phyloP scores from a whole-genome alignment of 2,329 filamentous ascomycete species.

The Alternaria postmessia region DNA sequence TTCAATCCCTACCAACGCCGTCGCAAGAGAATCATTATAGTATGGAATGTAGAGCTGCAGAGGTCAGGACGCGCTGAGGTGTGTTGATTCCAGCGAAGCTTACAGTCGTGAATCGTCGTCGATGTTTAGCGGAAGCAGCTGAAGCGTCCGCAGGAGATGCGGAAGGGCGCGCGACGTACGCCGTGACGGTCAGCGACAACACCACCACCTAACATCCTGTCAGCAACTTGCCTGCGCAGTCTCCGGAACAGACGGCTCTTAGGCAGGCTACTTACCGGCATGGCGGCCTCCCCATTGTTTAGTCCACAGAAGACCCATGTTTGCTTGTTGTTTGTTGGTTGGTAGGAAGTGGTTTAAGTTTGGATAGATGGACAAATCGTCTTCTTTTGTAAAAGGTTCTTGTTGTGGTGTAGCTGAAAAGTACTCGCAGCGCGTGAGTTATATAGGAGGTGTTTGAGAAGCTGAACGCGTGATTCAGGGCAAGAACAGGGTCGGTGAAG shows the following conservation, averaged over 20 bases:
- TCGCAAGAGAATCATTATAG: conserved; percentile 14
- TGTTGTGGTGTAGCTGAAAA: conserved; percentile 9
- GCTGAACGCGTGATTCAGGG: conserved; percentile 21
- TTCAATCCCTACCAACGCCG: conserved; percentile 22
- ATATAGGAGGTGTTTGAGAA: conserved; percentile 22
- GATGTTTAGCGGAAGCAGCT: conserved; percentile 61
- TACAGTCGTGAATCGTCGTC: conserved; percentile 39
- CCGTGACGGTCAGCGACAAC: conserved; percentile 63
- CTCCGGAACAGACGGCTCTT: conserved; percentile 9
- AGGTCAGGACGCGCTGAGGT: neutral
- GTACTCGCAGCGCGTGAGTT: conserved; percentile 10
- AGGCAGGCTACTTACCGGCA: conserved; percentile 45
- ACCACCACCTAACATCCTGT: conserved; percentile 54
- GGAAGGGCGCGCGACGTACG: conserved; percentile 59
- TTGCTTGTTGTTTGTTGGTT: conserved; percentile 25
- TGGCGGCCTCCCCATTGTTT: conserved; percentile 56
- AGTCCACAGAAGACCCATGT: conserved; percentile 59
- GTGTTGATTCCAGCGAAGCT: neutral
- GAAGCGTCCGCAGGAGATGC: conserved; percentile 59
- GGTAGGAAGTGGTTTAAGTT: neutral
- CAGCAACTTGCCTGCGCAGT: conserved; percentile 24
- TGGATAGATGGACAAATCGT: neutral
- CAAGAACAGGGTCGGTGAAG: conserved; percentile 15
- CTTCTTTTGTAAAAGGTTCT: conserved; percentile 2
- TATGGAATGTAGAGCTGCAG: neutral